Base-by-base conservation (phyloP, 2,329 filamentous ascomycete species). In the Pyrenochaeta sp. region DNA sequence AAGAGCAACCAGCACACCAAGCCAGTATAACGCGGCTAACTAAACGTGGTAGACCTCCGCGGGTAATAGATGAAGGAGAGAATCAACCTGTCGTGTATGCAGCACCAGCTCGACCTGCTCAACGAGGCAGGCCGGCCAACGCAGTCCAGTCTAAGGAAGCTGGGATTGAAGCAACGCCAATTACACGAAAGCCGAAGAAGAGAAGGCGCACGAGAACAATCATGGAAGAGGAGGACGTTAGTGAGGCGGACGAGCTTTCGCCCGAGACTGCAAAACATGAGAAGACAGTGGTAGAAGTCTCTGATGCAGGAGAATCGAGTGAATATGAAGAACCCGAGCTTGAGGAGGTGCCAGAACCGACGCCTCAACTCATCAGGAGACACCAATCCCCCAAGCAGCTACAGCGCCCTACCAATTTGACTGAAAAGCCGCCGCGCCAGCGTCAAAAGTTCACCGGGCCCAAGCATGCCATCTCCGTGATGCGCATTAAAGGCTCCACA, bases 401-500 rank as follows among this genome's bases (percentile, higher is more conserved):
- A 21, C 58, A 51, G 7, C 56, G 29, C 1, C 30, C 49, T 42
- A 69, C 65, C 33, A 27, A 54, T 17, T 21, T 51, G 4, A 60
- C 39, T 41, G 56, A 68, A 36, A 54, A 71, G 35, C 69, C 69
- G 30, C 60, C 60, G 14, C 61, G 58, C 29, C 73, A 71, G 43
- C 71, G 69, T 11, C 66, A 64, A 29, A 72, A 70, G 17, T 58
- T 60, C 37, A 40, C 57, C 14, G 74, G 63, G n/a, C 64, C 60
- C 23, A 71, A 68, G 67, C 57, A 66, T 56, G 68, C 47, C 50
- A 75, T 49, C 54, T 69, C 54, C 56, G 63, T 63, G 64, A 74
- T 76, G 76, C 67, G 72, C 74, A 55, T 79, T 73, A 62, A 78
- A 71, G 66, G 68, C 14, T 63, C 67, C 12, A 57, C 63, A 0